Evolutionary conservation across 345 rosid species (phyloP).

Genomic region (Gossypium rotundifolium): DNA sequence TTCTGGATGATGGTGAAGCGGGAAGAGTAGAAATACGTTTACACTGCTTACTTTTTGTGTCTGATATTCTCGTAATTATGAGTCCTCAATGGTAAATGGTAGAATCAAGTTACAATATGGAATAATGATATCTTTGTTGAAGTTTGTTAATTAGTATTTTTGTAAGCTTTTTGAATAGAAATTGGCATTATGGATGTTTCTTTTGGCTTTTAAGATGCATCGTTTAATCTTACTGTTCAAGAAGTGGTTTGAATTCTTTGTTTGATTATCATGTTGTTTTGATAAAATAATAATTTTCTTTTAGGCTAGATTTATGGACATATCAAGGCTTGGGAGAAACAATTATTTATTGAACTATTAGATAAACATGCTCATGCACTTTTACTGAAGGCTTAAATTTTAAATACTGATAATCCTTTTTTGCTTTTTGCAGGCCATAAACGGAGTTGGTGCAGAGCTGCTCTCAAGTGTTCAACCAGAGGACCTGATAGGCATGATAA

Average conservation of each 20-base stretch:
- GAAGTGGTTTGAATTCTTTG: neutral
- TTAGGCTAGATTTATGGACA: neutral
- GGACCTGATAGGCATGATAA: slow-evolving; percentile 69
- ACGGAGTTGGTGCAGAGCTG: slow-evolving; percentile 36
- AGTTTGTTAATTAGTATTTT: slow-evolving; percentile 6
- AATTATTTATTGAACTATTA: neutral
- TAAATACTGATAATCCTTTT: neutral
- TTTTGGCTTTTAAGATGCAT: neutral
- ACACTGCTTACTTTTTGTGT: neutral
- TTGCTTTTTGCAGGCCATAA: slow-evolving; percentile 40
- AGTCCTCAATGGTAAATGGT: neutral
- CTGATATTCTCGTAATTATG: neutral
- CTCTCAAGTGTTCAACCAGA: slow-evolving; percentile 48
- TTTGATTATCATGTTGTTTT: neutral
- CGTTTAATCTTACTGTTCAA: neutral
- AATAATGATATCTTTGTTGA: neutral
- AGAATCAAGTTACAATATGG: neutral
- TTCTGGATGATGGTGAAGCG: neutral
- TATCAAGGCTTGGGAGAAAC: neutral
- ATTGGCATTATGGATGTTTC: neutral
- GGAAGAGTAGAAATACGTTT: neutral
- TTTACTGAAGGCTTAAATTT: neutral
- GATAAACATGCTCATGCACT: neutral
- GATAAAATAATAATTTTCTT: neutral
- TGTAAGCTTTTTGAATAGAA: neutral